Conservation (phyloP, 208 protist genomes). For the Leishmania martiniquensis region DNA sequence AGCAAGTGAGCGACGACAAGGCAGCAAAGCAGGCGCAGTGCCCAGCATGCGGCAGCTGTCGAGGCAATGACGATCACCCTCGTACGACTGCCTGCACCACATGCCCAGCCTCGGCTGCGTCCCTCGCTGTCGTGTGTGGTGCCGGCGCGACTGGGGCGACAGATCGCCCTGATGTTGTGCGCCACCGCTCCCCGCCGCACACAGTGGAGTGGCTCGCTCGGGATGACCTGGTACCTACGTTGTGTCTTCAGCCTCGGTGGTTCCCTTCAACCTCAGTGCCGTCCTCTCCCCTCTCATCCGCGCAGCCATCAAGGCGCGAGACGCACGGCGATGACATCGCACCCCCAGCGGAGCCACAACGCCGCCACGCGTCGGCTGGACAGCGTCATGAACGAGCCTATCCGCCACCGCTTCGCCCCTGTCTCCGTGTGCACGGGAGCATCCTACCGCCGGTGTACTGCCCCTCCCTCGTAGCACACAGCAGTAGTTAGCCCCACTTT, state of each 20-base stretch:
- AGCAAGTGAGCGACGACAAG: not conserved
- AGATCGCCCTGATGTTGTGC: not conserved
- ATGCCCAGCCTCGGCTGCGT: not conserved
- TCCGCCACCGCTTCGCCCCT: conserved; percentile 3
- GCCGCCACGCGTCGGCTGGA: not conserved
- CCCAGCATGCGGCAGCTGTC: not conserved
- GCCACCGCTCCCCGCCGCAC: not conserved
- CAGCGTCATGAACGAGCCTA: not conserved
- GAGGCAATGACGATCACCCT: not conserved
- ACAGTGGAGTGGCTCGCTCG: not conserved
- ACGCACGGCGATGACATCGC: not conserved
- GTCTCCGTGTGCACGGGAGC: conserved; percentile 19
- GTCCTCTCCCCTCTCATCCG: not conserved
- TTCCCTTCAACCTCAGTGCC: not conserved
- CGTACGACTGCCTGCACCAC: not conserved
- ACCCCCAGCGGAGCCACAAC: not conserved
- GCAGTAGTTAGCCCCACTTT: not conserved
- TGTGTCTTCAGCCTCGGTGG: not conserved
- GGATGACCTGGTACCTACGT: not conserved
- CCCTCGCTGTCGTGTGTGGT: not conserved
- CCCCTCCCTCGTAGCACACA: conserved; percentile 18
- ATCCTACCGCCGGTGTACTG: conserved; percentile 29
- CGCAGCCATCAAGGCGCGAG: not conserved
- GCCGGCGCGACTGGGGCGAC: not conserved
- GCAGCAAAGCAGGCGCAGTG: not conserved